These are phyloP conservation scores for Dothideomycetes sp. DNA, from an alignment of 2,329 filamentous ascomycete genomes.

Conservation along the genomic window DNA sequence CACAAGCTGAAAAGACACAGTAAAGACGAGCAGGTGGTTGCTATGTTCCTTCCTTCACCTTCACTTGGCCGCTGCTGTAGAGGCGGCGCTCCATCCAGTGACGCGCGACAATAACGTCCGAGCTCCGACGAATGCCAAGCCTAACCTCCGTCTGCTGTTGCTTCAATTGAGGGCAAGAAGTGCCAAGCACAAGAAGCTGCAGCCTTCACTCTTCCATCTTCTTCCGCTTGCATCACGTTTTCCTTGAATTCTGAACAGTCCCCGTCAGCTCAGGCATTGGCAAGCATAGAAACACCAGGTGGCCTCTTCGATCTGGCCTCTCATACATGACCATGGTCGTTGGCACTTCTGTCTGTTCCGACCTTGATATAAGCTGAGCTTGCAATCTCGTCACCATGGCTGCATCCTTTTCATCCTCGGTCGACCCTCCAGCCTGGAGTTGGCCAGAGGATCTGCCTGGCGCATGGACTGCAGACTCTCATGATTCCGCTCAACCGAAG, in stretches of 20 bases:
- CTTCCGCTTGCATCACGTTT: slow-evolving; percentile 5
- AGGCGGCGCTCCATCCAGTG: slow-evolving; percentile 2
- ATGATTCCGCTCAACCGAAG: too few species aligned
- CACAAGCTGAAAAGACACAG: too few species aligned
- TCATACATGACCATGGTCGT: slow-evolving; percentile 5
- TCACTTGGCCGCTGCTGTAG: neutral
- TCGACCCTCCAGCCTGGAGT: slow-evolving; percentile 29
- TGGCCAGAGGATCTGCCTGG: slow-evolving; percentile 39
- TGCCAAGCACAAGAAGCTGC: slow-evolving; percentile 7
- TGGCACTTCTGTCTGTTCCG: neutral
- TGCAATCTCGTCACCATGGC: slow-evolving; percentile 27
- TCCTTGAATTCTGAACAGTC: neutral
- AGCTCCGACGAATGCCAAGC: slow-evolving; percentile 2
- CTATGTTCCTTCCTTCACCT: too few species aligned
- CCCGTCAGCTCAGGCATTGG: neutral
- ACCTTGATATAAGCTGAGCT: neutral
- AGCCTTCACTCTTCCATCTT: neutral
- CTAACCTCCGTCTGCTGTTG: neutral
- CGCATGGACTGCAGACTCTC: slow-evolving; percentile 19
- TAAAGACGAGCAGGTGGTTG: too few species aligned
- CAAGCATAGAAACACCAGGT: slow-evolving; percentile 9
- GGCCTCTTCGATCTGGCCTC: slow-evolving; percentile 3
- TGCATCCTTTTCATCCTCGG: slow-evolving; percentile 35
- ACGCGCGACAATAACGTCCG: slow-evolving; percentile 10
- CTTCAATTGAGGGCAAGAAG: too few species aligned